Conservation (phyloP, 352 stramenopile genomes). For the Stramenopiles sp. region DNA sequence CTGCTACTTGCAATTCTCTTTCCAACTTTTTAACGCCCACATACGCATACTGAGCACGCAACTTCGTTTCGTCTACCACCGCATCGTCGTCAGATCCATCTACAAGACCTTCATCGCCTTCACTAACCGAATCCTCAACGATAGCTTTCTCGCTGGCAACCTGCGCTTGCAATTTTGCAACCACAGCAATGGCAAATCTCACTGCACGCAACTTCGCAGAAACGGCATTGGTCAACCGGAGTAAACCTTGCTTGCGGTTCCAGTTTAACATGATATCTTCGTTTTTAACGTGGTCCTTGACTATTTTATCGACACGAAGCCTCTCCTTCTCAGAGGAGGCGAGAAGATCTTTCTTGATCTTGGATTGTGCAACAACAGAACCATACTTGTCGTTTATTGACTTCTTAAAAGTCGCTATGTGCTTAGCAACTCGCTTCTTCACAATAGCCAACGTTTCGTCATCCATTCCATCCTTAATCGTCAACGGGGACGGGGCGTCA, state of each 20-base stretch:
- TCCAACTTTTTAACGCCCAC: background rate
- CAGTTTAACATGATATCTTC: constrained; percentile 10
- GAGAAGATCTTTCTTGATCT: background rate
- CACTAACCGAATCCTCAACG: background rate
- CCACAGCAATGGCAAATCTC: background rate
- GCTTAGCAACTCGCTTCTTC: background rate
- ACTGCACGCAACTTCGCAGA: constrained; percentile 6
- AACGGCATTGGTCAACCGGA: background rate
- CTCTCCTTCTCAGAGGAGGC: background rate
- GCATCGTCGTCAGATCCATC: background rate
- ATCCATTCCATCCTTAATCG: constrained; percentile 11
- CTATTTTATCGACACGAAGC: background rate
- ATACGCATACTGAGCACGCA: background rate
- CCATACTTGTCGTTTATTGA: background rate
- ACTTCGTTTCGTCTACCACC: background rate
- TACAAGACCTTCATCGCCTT: background rate
- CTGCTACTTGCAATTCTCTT: constrained; percentile 5
- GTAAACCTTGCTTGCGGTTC: background rate
- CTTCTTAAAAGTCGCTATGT: background rate
- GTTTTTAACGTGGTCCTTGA: background rate
- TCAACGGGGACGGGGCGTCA: constrained; percentile 1
- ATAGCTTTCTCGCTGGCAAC: background rate
- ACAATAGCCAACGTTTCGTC: constrained; percentile 11
- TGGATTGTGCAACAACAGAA: background rate
- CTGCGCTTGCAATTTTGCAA: background rate